Conservation (phyloP, 345 rosid genomes). For the Gossypium raimondii region DNA sequence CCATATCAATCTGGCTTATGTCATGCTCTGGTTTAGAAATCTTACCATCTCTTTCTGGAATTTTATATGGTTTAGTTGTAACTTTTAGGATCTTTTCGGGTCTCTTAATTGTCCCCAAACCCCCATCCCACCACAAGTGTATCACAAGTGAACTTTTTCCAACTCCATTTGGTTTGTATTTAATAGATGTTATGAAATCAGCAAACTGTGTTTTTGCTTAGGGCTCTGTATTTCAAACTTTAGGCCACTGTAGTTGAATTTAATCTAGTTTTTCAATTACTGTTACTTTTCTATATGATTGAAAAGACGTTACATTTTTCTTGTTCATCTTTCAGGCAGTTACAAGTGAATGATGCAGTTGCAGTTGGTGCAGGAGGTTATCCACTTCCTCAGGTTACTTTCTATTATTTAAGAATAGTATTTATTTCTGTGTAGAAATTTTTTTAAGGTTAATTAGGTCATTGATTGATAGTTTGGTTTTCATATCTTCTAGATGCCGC, state of each 20-base stretch:
- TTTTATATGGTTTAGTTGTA: neutral
- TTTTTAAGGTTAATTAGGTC: slow-evolving; percentile 4
- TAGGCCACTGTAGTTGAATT: neutral
- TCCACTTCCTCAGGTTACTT: slow-evolving; percentile 43
- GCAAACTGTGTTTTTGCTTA: neutral
- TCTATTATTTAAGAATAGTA: slow-evolving; percentile 2
- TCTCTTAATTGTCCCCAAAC: neutral
- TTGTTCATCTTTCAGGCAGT: slow-evolving; percentile 30
- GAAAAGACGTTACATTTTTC: slow-evolving; percentile 3
- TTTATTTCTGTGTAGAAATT: neutral
- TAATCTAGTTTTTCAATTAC: neutral
- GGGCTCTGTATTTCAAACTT: neutral
- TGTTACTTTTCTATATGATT: neutral
- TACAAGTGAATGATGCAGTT: slow-evolving; percentile 25
- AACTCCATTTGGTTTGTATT: neutral
- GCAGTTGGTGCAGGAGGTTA: slow-evolving; percentile 28
- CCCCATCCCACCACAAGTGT: neutral
- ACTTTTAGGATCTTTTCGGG: neutral
- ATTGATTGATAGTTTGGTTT: slow-evolving; percentile 9
- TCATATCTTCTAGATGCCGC: slow-evolving; percentile 17
- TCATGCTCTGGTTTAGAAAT: slow-evolving; percentile 14
- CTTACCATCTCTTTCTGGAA: neutral
- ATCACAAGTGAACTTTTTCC: neutral
- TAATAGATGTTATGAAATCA: neutral
- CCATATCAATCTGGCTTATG: neutral